phyloP scores from a whole-genome alignment of 768 basidiomycete species.

The Leccinum subtestaceum region DNA sequence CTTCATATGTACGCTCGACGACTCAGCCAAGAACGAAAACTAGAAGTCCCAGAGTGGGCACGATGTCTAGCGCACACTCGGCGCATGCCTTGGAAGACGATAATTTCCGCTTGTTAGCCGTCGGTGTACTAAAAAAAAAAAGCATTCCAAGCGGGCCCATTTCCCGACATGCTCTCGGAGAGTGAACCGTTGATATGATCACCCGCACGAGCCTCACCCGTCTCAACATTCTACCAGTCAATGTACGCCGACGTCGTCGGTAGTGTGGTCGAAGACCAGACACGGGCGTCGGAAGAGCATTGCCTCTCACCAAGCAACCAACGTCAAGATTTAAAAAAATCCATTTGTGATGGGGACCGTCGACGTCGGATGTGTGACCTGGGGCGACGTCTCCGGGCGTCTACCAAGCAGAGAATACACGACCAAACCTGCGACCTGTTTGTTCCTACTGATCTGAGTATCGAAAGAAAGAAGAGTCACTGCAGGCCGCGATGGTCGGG shows the following conservation, averaged over 20 bases:
- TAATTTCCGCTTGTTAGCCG: conserved; percentile 6
- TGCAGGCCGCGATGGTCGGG: conserved; percentile 9
- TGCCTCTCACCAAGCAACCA: neutral
- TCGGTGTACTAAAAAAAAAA: too few relatives aligned
- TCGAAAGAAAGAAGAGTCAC: neutral
- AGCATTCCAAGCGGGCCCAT: conserved; percentile 2
- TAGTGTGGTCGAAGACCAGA: neutral
- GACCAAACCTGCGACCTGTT: neutral
- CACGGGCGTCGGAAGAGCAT: neutral
- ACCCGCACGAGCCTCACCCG: conserved; percentile 2
- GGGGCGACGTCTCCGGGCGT: neutral
- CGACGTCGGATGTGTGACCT: neutral
- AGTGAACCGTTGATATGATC: neutral
- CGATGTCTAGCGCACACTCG: neutral
- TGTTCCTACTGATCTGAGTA: neutral
- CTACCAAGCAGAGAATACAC: conserved; percentile 3
- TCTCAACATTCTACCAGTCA: neutral
- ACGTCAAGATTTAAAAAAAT: neutral
- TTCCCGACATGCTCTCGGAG: neutral
- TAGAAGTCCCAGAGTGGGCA: neutral
- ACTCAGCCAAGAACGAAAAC: neutral
- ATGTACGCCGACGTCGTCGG: neutral
- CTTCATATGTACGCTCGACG: neutral
- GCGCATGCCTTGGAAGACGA: neutral
- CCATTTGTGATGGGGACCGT: neutral